A percentile compares a stretch with the other conserved stretches of the same genome.
Conservation (phyloP, 306 rosid genomes). For the Castanea crenata region DNA sequence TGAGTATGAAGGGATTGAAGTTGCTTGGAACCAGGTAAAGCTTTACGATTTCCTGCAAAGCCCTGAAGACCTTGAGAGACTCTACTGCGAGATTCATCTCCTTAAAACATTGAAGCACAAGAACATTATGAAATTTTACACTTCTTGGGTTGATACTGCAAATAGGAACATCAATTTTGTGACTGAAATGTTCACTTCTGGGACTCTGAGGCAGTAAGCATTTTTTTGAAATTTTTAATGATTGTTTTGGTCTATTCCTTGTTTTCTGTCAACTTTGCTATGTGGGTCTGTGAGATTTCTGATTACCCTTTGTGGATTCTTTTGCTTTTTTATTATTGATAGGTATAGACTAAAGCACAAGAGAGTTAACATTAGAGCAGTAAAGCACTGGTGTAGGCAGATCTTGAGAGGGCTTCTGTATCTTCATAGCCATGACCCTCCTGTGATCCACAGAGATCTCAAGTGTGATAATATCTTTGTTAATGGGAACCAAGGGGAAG, state of each 20-base stretch:
- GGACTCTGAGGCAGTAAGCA: slow-evolving; percentile 86
- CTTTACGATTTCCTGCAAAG: slow-evolving; percentile 83
- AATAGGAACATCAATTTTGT: slow-evolving; percentile 91
- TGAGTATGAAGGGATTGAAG: slow-evolving; percentile 96
- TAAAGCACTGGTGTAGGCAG: slow-evolving; percentile 98
- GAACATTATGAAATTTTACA: slow-evolving; percentile 86
- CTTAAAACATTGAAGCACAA: slow-evolving; percentile 79
- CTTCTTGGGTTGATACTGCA: slow-evolving; percentile 93
- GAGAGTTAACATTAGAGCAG: slow-evolving; percentile 79
- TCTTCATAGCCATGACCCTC: slow-evolving; percentile 90
- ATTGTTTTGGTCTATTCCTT: background rate
- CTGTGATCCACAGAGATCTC: slow-evolving; percentile 97
- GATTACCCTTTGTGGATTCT: background rate
- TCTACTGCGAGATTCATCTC: slow-evolving; percentile 92
- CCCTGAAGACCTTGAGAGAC: slow-evolving; percentile 94
- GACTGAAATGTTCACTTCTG: slow-evolving; percentile 96
- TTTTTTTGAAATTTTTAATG: slow-evolving; percentile 11
- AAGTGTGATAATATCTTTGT: slow-evolving; percentile 92
- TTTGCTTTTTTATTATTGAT: slow-evolving; percentile 1
- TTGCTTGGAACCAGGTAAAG: slow-evolving; percentile 98
- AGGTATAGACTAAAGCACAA: slow-evolving; percentile 87
- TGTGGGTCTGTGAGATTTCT: background rate
- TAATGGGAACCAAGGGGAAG: slow-evolving; percentile 96
- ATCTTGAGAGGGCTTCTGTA: slow-evolving; percentile 83
- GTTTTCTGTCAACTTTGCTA: background rate